These are phyloP conservation scores for Aspergillus baeticus DNA, from an alignment of 495 filamentous ascomycete genomes.

Conservation along the genomic window DNA sequence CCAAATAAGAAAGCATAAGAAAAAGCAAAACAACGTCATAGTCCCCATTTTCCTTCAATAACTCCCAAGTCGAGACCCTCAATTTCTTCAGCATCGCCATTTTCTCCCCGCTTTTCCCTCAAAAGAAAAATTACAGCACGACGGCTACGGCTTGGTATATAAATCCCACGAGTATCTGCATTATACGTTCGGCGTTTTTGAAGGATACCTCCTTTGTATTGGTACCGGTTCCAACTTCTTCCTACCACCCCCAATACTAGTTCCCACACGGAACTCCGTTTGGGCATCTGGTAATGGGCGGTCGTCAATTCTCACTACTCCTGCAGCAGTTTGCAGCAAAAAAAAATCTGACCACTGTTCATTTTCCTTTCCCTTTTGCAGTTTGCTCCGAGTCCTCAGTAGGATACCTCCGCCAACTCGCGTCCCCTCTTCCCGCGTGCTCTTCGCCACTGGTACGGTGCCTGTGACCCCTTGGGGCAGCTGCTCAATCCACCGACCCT, in stretches of 20 bases:
- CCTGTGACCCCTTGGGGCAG: constrained; percentile 41
- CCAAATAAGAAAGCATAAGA: not conserved
- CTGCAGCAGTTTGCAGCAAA: constrained; percentile 16
- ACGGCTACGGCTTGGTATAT: not conserved
- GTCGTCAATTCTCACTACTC: constrained; percentile 13
- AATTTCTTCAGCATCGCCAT: constrained; percentile 14
- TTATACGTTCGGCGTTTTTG: not conserved
- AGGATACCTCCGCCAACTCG: constrained; percentile 4
- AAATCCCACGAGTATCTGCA: not conserved
- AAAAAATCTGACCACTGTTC: constrained; percentile 8
- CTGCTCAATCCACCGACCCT: constrained; percentile 29
- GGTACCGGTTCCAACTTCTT: not conserved
- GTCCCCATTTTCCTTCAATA: not conserved
- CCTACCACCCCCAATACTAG: not conserved
- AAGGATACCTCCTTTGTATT: not conserved
- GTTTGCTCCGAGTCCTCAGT: constrained; percentile 11
- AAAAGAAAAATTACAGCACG: not conserved
- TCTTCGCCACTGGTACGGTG: constrained; percentile 32
- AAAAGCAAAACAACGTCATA: constrained; percentile 13
- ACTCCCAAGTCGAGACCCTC: not conserved
- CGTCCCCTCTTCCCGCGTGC: constrained; percentile 24
- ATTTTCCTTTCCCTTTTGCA: constrained; percentile 5
- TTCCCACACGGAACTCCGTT: constrained; percentile 1
- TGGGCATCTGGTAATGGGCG: constrained; percentile 4
- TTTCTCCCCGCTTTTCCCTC: constrained; percentile 7